Evolutionary conservation across 176 grass and related monocot genomes (phyloP).

Genomic region (Eleusine coracana): DNA sequence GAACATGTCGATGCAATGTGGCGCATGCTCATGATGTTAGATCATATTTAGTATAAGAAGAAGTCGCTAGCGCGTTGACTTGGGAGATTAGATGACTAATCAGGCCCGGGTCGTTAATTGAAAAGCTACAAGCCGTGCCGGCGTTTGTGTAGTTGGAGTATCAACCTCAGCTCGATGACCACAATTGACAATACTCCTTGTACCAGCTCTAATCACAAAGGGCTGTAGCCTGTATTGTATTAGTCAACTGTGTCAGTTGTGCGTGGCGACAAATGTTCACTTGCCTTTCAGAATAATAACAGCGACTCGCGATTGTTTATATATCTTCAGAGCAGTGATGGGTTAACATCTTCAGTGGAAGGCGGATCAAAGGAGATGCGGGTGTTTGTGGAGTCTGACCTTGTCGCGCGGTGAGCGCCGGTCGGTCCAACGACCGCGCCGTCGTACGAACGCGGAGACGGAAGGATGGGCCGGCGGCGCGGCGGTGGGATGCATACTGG

Average conservation of each 20-base stretch:
- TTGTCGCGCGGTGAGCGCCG: neutral
- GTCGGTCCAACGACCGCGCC: neutral
- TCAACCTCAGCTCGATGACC: neutral
- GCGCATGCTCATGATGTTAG: neutral
- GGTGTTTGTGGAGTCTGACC: neutral
- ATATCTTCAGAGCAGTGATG: neutral
- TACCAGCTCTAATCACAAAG: neutral
- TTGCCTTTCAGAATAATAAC: neutral
- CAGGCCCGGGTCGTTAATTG: neutral
- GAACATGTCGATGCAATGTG: neutral
- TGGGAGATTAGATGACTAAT: neutral
- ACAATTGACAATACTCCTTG: neutral
- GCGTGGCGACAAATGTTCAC: neutral
- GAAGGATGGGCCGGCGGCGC: neutral
- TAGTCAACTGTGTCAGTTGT: neutral
- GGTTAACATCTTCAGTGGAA: neutral
- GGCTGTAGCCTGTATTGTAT: too few species aligned
- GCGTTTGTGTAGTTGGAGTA: neutral
- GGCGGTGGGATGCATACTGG: constrained; percentile 2
- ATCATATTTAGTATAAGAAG: neutral
- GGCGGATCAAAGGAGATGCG: neutral
- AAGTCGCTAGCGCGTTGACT: neutral
- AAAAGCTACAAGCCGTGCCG: neutral
- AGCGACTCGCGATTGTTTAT: neutral
- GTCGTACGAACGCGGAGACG: neutral